Evolutionary conservation across 2,329 filamentous ascomycete species (phyloP).

Genomic region (Thielaviopsis populi): DNA sequence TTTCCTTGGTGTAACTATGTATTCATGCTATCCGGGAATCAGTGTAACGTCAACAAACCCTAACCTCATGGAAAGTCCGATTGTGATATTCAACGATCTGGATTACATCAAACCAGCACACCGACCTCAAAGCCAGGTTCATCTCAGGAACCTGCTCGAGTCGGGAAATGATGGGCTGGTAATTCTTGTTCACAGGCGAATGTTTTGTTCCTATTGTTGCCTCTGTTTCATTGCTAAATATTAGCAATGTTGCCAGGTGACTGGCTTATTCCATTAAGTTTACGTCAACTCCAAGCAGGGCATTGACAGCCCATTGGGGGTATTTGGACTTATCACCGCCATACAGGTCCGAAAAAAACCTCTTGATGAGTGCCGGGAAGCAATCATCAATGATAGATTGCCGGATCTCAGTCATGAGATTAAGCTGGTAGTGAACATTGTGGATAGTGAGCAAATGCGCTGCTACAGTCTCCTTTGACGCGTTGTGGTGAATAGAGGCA

Average conservation of each 20-base stretch:
- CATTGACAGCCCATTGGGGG: slow-evolving; percentile 72
- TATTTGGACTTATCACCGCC: slow-evolving; percentile 41
- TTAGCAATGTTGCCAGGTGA: not conserved
- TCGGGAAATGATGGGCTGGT: not conserved
- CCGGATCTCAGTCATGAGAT: slow-evolving; percentile 62
- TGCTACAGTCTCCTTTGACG: slow-evolving; percentile 86
- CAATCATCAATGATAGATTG: slow-evolving; percentile 66
- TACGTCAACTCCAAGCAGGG: slow-evolving; percentile 64
- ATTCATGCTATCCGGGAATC: not conserved
- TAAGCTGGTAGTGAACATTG: slow-evolving; percentile 84
- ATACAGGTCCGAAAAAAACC: slow-evolving; percentile 68
- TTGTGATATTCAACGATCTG: not conserved
- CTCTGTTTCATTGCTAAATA: not conserved
- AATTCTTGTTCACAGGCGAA: not conserved
- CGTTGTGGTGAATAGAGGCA: slow-evolving; percentile 82
- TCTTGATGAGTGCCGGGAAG: slow-evolving; percentile 61
- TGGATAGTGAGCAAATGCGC: slow-evolving; percentile 78
- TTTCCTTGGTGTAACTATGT: not conserved
- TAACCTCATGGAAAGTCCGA: not conserved
- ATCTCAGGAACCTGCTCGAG: not conserved
- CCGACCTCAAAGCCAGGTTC: not conserved
- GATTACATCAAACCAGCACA: not conserved
- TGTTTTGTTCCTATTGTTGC: not conserved
- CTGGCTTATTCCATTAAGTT: slow-evolving; percentile 38
- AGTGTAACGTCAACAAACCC: not conserved